These are phyloP conservation scores for Daldinia childiae DNA, from an alignment of 495 filamentous ascomycete species.

Conservation along the genomic window DNA sequence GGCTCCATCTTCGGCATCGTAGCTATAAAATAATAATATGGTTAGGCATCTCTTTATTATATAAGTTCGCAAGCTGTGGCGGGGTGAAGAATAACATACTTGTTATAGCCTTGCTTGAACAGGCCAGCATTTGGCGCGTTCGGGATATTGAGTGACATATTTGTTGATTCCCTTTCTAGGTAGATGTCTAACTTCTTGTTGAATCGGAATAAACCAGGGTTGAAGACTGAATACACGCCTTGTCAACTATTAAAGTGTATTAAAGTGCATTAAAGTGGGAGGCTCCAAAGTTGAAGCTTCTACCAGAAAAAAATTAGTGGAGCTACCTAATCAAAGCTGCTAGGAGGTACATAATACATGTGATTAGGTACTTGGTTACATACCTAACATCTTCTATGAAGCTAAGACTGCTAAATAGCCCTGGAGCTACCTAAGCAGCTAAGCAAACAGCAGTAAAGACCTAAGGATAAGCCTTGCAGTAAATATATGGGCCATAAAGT, in stretches of 20 bases:
- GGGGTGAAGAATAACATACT: slow-evolving; percentile 66
- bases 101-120: slow-evolving; percentile 97
- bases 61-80: slow-evolving; percentile 20
- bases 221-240: not conserved
- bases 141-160: slow-evolving; percentile 95
- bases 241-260: not conserved
- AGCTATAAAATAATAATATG: slow-evolving; percentile 63
- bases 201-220: slow-evolving; percentile 1
- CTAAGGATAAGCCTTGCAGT: slow-evolving; percentile 2
- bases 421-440: no score
- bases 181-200: slow-evolving; percentile 8
- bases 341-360: not conserved
- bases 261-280: not conserved
- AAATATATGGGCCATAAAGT: not conserved
- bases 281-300: slow-evolving; percentile 33
- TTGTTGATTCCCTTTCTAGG: slow-evolving; percentile 41
- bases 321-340: slow-evolving; percentile 14
- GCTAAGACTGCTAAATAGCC: not conserved
- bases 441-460: not conserved
- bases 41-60: slow-evolving; percentile 10
- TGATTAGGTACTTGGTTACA: no score
- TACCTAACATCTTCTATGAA: no score
- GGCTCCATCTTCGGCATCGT: slow-evolving; percentile 98
- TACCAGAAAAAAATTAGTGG: slow-evolving; percentile 51
- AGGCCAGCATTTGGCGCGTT: slow-evolving; percentile 89